These are phyloP conservation scores for Aquilaria agallochum DNA, from an alignment of 441 rosid genomes.

Conservation along the genomic window DNA sequence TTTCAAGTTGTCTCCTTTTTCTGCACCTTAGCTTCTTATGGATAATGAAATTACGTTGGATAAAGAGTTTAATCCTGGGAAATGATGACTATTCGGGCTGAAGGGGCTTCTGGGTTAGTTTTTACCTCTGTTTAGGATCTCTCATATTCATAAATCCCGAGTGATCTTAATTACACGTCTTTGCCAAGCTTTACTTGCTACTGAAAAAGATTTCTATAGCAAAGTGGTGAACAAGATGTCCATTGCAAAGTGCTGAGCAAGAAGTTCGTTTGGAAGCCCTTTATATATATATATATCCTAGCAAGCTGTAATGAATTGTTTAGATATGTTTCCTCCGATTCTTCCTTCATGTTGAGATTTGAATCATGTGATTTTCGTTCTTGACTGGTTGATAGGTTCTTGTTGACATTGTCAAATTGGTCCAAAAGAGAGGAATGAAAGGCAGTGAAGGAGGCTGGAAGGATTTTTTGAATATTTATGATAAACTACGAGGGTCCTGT, in stretches of 20 bases:
- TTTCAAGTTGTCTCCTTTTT: not conserved
- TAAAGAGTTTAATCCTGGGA: not conserved
- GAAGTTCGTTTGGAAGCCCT: not conserved
- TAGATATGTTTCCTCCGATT: not conserved
- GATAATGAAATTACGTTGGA: not conserved
- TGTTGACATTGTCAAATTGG: constrained; percentile 64
- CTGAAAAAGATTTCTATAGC: too few species aligned
- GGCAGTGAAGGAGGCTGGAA: constrained; percentile 79
- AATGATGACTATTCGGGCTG: too few species aligned
- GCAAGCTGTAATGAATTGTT: too few species aligned
- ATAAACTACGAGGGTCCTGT: constrained; percentile 51
- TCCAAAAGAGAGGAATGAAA: constrained; percentile 50
- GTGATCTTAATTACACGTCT: too few species aligned
- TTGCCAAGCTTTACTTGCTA: too few species aligned
- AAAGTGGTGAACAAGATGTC: too few species aligned
- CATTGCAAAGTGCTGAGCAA: not conserved
- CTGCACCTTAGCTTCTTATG: not conserved
- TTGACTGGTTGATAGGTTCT: constrained; percentile 43
- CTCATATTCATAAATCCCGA: too few species aligned
- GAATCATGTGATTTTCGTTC: not conserved
- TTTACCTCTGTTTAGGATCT: too few species aligned
- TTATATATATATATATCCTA: not conserved
- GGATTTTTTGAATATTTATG: constrained; percentile 54
- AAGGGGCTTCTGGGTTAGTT: too few species aligned
- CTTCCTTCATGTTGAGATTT: not conserved